Evolutionary conservation across 2,329 filamentous ascomycete genomes (phyloP).

Genomic region (Bipolaris cookei): DNA sequence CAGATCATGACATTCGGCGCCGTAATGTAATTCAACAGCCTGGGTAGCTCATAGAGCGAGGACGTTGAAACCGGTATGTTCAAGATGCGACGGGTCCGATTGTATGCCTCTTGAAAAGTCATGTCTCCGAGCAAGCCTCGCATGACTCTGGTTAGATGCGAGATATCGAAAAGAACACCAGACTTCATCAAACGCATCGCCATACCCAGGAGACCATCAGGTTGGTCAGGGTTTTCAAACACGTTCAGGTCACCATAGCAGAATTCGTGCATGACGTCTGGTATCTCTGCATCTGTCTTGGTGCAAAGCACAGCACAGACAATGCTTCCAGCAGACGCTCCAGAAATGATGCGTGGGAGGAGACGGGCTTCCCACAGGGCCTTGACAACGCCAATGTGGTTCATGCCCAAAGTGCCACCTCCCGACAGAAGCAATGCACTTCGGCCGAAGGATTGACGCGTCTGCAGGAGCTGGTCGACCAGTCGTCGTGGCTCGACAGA

Average conservation of each 20-base stretch:
- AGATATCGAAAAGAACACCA: conserved; percentile 84
- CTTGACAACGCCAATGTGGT: conserved; percentile 87
- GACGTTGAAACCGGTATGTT: conserved; percentile 94
- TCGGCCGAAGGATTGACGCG: conserved; percentile 82
- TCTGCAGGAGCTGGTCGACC: conserved; percentile 72
- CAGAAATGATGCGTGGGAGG: conserved; percentile 84
- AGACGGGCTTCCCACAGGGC: conserved; percentile 75
- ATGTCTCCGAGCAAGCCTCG: conserved; percentile 80
- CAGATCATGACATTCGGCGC: conserved; percentile 94
- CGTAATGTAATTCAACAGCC: conserved; percentile 89
- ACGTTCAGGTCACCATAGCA: conserved; percentile 81
- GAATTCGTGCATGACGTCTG: conserved; percentile 70
- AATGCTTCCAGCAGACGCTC: conserved; percentile 86
- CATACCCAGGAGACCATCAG: conserved; percentile 71
- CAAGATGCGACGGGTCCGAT: conserved; percentile 86
- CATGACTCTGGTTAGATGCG: conserved; percentile 82
- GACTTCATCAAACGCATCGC: conserved; percentile 77
- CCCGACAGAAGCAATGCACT: conserved; percentile 84
- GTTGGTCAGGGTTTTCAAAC: conserved; percentile 69
- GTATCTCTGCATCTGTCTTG: conserved; percentile 78
- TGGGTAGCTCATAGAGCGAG: conserved; percentile 83
- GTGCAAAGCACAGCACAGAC: conserved; percentile 81
- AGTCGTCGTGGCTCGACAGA: conserved; percentile 65
- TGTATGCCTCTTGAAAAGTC: conserved; percentile 95
- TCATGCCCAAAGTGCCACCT: conserved; percentile 89